Evolutionary conservation across 1,284 basidiomycete genomes (phyloP).

Genomic region (Naganishia sp.): DNA sequence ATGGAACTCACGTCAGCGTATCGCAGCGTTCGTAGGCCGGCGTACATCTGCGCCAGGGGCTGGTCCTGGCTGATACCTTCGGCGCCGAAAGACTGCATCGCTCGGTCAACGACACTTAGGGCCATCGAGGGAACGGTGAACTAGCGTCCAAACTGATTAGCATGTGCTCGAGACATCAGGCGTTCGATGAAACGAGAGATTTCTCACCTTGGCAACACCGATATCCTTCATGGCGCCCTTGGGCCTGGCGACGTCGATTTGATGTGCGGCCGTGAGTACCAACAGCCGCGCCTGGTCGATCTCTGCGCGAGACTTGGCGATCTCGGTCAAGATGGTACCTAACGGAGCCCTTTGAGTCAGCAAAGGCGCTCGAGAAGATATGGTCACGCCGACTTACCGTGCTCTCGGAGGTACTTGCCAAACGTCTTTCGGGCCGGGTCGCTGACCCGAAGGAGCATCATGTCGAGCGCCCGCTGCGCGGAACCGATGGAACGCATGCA

Average conservation of each 20-base stretch:
- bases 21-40: slow-evolving; percentile 79
- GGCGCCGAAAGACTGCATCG: slow-evolving; percentile 92
- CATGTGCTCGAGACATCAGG: background rate
- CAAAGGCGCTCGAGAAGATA: background rate
- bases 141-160: slow-evolving; percentile 53
- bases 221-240: slow-evolving; percentile 97
- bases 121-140: slow-evolving; percentile 91
- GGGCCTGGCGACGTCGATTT: slow-evolving; percentile 85
- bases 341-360: background rate
- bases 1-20: slow-evolving; percentile 74
- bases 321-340: slow-evolving; percentile 86
- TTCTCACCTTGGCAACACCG: slow-evolving; percentile 85
- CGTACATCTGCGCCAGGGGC: slow-evolving; percentile 75
- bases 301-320: slow-evolving; percentile 88
- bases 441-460: slow-evolving; percentile 88
- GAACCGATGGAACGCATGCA: slow-evolving; percentile 96
- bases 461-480: slow-evolving; percentile 80
- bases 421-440: slow-evolving; percentile 89
- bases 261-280: slow-evolving; percentile 88
- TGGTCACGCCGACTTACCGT: slow-evolving; percentile 63
- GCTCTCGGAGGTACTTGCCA: slow-evolving; percentile 85
- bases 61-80: slow-evolving; percentile 93
- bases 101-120: slow-evolving; percentile 81
- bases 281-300: slow-evolving; percentile 84
- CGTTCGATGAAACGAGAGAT: slow-evolving; percentile 12